Percentiles rank a stretch among this genome's conserved stretches.
These are phyloP conservation scores for Globisporangium iwayamae DNA, from an alignment of 352 stramenopile species.

Conservation along the genomic window DNA sequence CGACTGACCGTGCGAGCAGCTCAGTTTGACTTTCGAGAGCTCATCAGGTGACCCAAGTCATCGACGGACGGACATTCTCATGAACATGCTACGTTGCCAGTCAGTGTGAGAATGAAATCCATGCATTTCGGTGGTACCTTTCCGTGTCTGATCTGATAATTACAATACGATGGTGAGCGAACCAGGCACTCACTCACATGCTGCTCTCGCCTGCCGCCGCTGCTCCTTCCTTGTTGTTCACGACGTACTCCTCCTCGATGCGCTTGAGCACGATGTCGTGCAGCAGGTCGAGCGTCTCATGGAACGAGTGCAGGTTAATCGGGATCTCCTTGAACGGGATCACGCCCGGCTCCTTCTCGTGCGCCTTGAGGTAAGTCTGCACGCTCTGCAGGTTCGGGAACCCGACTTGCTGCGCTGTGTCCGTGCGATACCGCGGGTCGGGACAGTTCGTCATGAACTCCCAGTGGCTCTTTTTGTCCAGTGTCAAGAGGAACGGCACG, in stretches of 20 bases:
- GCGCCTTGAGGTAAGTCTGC: conserved; percentile 64
- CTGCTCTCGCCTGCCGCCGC: background rate
- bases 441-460: conserved; percentile 84
- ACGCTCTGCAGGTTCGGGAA: conserved; percentile 78
- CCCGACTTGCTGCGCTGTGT: conserved; percentile 36
- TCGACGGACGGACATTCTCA: too few relatives aligned
- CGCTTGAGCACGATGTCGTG: conserved; percentile 84
- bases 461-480: conserved; percentile 61
- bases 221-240: conserved; percentile 6
- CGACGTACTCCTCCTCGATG: conserved; percentile 76
- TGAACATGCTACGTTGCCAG: too few relatives aligned
- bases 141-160: background rate
- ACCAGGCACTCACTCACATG: background rate
- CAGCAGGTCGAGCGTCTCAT: conserved; percentile 80
- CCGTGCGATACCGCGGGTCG: conserved; percentile 72
- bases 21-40: background rate
- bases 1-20: background rate
- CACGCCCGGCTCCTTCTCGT: conserved; percentile 38
- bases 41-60: too few relatives aligned
- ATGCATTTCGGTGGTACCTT: background rate
- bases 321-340: conserved; percentile 73
- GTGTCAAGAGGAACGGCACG: conserved; percentile 71
- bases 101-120: background rate
- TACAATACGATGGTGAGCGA: background rate
- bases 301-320: conserved; percentile 85